These are phyloP conservation scores for Ceratocystis cacaofunesta DNA, from an alignment of 2,329 filamentous ascomycete genomes.

Conservation along the genomic window DNA sequence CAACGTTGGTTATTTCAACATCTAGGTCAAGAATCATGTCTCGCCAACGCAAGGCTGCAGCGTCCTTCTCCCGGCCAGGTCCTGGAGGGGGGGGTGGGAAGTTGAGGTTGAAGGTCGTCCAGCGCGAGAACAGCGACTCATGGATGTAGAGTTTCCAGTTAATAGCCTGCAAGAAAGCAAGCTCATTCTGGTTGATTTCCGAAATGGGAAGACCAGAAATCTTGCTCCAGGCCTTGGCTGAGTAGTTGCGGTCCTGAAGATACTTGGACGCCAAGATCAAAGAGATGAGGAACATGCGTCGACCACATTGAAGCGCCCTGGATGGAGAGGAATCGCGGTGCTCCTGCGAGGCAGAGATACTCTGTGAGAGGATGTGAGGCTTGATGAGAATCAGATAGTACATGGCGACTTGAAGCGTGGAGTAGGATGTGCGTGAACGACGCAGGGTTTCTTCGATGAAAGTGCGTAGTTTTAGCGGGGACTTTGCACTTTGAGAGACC, in stretches of 20 bases:
- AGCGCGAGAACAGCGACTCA: conserved; percentile 74
- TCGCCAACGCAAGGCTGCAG: conserved; percentile 38
- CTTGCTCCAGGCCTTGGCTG: conserved; percentile 94
- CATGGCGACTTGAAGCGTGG: conserved; percentile 86
- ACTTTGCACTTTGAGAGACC: conserved; percentile 55
- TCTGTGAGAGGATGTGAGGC: conserved; percentile 49
- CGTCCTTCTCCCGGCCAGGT: conserved; percentile 26
- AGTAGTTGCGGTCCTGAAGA: conserved; percentile 94
- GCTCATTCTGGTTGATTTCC: conserved; percentile 96
- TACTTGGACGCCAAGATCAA: conserved; percentile 96
- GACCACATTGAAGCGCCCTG: conserved; percentile 81
- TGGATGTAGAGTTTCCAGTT: conserved; percentile 92
- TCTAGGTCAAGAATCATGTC: conserved; percentile 42
- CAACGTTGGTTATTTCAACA: conserved; percentile 43
- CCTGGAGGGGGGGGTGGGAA: conserved; percentile 59
- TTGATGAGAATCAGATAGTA: conserved; percentile 95
- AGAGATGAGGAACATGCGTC: conserved; percentile 91
- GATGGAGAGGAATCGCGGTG: conserved; percentile 53
- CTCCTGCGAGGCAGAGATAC: conserved; percentile 67
- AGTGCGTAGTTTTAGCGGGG: conserved; percentile 75
- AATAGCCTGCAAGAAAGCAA: conserved; percentile 76
- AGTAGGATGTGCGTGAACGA: conserved; percentile 91
- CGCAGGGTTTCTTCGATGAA: conserved; percentile 97
- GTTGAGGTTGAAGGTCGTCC: conserved; percentile 83
- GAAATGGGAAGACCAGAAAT: conserved; percentile 87